Conservation (phyloP, 768 basidiomycete species). For the Termitomyces sp. region DNA sequence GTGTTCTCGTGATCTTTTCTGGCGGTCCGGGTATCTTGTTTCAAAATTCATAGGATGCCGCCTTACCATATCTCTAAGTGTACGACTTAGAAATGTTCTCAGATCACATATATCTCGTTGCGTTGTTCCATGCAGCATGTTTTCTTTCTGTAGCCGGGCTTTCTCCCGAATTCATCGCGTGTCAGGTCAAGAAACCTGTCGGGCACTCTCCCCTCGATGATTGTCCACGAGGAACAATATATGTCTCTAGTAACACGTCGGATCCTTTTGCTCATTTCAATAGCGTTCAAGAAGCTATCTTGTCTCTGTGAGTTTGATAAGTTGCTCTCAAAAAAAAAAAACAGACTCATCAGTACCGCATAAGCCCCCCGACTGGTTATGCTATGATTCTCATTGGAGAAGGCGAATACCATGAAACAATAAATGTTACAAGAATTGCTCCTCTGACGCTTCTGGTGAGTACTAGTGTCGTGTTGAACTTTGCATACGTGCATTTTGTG, state of each 20-base stretch:
- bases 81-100: not conserved
- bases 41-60: not conserved
- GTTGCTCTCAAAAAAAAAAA: not conserved
- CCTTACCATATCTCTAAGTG: not conserved
- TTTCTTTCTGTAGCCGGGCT: conserved; percentile 23
- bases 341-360: not conserved
- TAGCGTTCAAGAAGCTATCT: conserved; percentile 52
- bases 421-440: conserved; percentile 52
- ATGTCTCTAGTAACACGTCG: conserved; percentile 44
- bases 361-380: conserved; percentile 36
- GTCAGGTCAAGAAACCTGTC: conserved; percentile 48
- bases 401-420: conserved; percentile 57
- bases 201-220: conserved; percentile 41
- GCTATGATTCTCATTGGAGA: conserved; percentile 52
- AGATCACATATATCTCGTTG: not conserved
- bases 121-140: not conserved
- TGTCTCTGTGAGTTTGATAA: conserved; percentile 46
- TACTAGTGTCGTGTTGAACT: not conserved
- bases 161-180: conserved; percentile 43
- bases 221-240: conserved; percentile 58
- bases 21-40: conserved; percentile 3
- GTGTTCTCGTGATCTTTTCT: conserved; percentile 4
- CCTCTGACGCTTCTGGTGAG: conserved; percentile 56
- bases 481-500: not conserved
- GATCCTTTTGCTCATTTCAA: conserved; percentile 44